These are phyloP conservation scores for Paspalum notatum DNA, from an alignment of 176 grass and related monocot genomes.

Conservation along the genomic window DNA sequence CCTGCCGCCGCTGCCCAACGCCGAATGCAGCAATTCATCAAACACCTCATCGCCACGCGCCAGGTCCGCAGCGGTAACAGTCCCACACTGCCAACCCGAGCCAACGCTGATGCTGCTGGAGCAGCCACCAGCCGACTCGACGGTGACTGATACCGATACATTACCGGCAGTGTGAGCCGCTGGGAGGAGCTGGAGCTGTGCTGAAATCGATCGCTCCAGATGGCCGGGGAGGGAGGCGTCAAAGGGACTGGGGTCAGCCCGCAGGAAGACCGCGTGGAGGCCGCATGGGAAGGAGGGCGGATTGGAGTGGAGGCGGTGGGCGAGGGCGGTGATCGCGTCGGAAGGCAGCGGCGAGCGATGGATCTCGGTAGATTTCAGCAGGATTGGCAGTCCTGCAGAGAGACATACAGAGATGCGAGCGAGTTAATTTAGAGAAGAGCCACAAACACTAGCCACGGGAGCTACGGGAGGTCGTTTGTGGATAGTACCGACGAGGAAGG, in stretches of 20 bases:
- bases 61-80: constrained; percentile 35
- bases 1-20: constrained; percentile 25
- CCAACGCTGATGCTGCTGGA: constrained; percentile 22
- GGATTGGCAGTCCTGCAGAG: constrained; percentile 60
- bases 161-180: constrained; percentile 29
- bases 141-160: constrained; percentile 63
- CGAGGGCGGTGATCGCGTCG: constrained; percentile 69
- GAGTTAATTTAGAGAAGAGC: constrained; percentile 4
- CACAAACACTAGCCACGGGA: not conserved
- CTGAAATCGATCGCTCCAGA: constrained; percentile 53
- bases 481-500: constrained; percentile 66
- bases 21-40: constrained; percentile 72
- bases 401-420: not conserved
- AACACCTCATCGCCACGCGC: constrained; percentile 50
- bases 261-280: constrained; percentile 70
- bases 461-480: not conserved
- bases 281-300: constrained; percentile 63
- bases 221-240: constrained; percentile 44
- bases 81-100: constrained; percentile 59
- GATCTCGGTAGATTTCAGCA: constrained; percentile 89
- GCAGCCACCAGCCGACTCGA: constrained; percentile 48
- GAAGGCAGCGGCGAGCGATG: constrained; percentile 85
- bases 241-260: constrained; percentile 2
- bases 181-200: constrained; percentile 35
- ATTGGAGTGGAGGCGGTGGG: constrained; percentile 55